Evolutionary conservation across 2,329 filamentous ascomycete genomes (phyloP).

Genomic region (Apiospora phragmitis): DNA sequence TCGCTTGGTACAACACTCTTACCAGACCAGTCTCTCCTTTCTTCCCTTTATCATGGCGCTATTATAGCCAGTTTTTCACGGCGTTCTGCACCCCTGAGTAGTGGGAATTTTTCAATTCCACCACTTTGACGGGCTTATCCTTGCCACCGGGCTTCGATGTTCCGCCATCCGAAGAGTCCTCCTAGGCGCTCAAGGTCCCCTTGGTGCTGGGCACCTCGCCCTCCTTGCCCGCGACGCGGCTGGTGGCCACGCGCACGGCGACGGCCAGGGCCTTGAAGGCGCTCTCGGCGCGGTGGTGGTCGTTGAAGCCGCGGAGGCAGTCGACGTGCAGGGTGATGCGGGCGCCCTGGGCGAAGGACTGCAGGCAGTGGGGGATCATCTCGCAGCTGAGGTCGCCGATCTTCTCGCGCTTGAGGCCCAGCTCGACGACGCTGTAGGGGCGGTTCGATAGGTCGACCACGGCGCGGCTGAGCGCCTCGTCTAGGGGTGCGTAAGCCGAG

Average conservation of each 20-base stretch:
- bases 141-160: neutral
- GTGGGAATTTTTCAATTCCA: neutral
- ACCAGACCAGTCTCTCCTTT: neutral
- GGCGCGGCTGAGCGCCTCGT: constrained; percentile 90
- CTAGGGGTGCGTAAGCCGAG: constrained; percentile 87
- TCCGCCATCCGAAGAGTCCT: neutral
- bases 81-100: neutral
- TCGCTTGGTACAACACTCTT: too few relatives aligned
- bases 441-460: constrained; percentile 95
- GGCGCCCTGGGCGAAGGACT: constrained; percentile 90
- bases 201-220: constrained; percentile 96
- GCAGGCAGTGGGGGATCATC: constrained; percentile 95
- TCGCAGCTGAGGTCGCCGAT: constrained; percentile 91
- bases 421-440: constrained; percentile 79
- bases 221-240: constrained; percentile 74
- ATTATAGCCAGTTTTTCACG: neutral
- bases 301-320: constrained; percentile 86
- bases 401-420: constrained; percentile 87
- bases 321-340: constrained; percentile 95
- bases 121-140: neutral
- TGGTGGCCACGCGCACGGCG: constrained; percentile 76
- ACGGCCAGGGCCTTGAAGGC: constrained; percentile 96
- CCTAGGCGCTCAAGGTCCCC: constrained; percentile 72
- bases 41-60: neutral
- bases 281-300: constrained; percentile 94